phyloP scores from a whole-genome alignment of 2,329 filamentous ascomycete species.

The Trichoderma harzianum region DNA sequence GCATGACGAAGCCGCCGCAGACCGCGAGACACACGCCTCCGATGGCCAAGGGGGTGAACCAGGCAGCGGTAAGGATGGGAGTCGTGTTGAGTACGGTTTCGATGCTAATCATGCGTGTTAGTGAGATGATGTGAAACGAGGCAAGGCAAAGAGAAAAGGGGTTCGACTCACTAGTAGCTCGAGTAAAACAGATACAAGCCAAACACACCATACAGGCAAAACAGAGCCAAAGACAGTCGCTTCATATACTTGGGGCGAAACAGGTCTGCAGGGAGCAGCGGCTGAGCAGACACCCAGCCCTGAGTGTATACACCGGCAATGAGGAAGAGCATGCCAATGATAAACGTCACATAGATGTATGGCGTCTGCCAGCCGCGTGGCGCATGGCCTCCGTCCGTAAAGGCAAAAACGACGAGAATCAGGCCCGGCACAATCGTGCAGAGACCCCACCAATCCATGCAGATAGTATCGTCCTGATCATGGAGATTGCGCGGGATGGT shows the following conservation, averaged over 20 bases:
- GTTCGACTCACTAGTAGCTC: slow-evolving; percentile 57
- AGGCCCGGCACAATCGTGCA: slow-evolving; percentile 61
- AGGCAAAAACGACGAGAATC: slow-evolving; percentile 68
- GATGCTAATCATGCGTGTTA: slow-evolving; percentile 43
- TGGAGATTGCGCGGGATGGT: slow-evolving; percentile 38
- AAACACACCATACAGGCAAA: slow-evolving; percentile 66
- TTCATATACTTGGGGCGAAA: slow-evolving; percentile 69
- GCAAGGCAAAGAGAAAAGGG: background rate
- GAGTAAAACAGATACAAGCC: slow-evolving; percentile 68
- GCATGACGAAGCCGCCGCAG: slow-evolving; percentile 63
- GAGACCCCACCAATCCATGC: slow-evolving; percentile 69
- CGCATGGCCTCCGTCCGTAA: slow-evolving; percentile 70
- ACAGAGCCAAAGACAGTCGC: slow-evolving; percentile 56
- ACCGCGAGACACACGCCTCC: slow-evolving; percentile 65
- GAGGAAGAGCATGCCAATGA: slow-evolving; percentile 60
- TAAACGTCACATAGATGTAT: slow-evolving; percentile 65
- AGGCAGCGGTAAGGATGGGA: slow-evolving; percentile 63
- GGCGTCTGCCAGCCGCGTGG: slow-evolving; percentile 68
- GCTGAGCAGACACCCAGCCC: slow-evolving; percentile 64
- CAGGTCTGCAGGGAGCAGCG: slow-evolving; percentile 66
- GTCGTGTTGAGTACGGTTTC: slow-evolving; percentile 56
- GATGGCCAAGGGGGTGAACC: slow-evolving; percentile 64
- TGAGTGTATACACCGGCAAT: slow-evolving; percentile 65
- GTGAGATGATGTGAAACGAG: background rate
- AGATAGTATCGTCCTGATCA: slow-evolving; percentile 24